A percentile compares a stretch with the other conserved stretches of the same genome.
Evolutionary conservation across 1,139 yeast genomes (phyloP).

Genomic region (Lodderomyces beijingensis): DNA sequence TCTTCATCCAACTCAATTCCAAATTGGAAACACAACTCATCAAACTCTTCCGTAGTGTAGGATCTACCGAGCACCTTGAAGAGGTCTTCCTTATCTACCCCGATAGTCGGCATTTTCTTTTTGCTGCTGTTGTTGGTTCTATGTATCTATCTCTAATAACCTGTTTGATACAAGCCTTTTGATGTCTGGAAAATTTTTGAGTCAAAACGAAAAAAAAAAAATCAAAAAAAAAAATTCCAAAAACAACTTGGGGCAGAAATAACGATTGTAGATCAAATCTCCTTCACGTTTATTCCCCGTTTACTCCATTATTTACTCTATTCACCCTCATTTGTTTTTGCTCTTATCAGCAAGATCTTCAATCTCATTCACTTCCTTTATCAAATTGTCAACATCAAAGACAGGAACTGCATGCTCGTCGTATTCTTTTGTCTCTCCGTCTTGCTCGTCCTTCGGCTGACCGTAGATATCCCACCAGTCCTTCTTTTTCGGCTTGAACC

Average conservation of each 20-base stretch:
- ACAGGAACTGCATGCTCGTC: constrained; percentile 18
- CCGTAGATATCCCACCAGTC: constrained; percentile 85
- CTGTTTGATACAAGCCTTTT: no score
- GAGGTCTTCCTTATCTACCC: constrained; percentile 91
- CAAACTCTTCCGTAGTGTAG: constrained; percentile 90
- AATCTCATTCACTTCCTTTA: constrained; percentile 43
- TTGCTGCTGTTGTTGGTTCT: neutral
- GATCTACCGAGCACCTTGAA: constrained; percentile 74
- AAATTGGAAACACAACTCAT: constrained; percentile 94
- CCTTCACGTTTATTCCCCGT: no score
- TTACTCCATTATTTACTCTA: no score
- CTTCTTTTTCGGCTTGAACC: constrained; percentile 75
- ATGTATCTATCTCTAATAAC: no score
- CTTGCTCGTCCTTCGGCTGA: constrained; percentile 19
- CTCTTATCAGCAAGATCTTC: constrained; percentile 20
- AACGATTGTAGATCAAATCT: no score
- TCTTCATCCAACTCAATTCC: constrained; percentile 98
- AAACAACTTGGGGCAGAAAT: no score
- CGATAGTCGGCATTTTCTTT: constrained; percentile 80
- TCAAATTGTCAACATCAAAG: constrained; percentile 46
- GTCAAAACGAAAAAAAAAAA: constrained; percentile 11
- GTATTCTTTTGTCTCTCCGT: constrained; percentile 24
- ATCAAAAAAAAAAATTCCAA: neutral
- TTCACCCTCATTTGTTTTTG: no score
- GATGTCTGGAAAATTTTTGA: constrained; percentile 12